Evolutionary conservation across 176 grass and related monocot genomes (phyloP), one percentile per base, ranked within the genome.

Genomic region (Elaeis guineensis): DNA sequence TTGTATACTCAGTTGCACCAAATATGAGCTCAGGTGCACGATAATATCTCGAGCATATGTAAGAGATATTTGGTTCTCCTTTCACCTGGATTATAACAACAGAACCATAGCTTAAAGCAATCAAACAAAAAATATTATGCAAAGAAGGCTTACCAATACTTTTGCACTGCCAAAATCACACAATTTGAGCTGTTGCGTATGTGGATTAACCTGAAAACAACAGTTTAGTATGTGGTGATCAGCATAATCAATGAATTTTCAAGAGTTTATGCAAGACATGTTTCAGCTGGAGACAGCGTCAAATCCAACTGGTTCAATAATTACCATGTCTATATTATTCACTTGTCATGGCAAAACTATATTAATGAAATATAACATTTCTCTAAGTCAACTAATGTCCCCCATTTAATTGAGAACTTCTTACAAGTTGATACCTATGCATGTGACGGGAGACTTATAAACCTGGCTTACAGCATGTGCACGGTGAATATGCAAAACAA

Each of bases 21-120:
- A 96, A 96, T 77, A 96, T 96, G 25, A 96, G 87, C 76, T 96
- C 91, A 57, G 92, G 92, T 69, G 92, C 92, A 35, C 92, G 80
- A 56, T 96, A 96, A 75, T 96, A 96, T 77, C 92, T 96, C 56
- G 92, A 96, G 62, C 92, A 96, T 90, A 91, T 96, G 69, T 90
- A 96, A 19, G 92, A 96, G 59, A 96, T 96, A 83, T 96, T 91
- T 55, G 92, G 87, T 22, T 96, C 92, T 60, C 92, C 92, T 85
- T 77, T 90, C 65, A 96, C 76, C 87, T 96, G 57, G 18, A 69
- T 49, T 49, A 52, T 52, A 9, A 19, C 23, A 44, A 61, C 15
- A 25, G 50, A 71, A 25, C 16, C 20, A 49, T 8, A 49, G 30
- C 16, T 52, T 51, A 29, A 20, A 69, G 21, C 6, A 8, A 29